Evolutionary conservation across 805 yeast genomes (phyloP), one percentile per base, ranked within the genome.

Genomic region (Yamadazyma sp.): DNA sequence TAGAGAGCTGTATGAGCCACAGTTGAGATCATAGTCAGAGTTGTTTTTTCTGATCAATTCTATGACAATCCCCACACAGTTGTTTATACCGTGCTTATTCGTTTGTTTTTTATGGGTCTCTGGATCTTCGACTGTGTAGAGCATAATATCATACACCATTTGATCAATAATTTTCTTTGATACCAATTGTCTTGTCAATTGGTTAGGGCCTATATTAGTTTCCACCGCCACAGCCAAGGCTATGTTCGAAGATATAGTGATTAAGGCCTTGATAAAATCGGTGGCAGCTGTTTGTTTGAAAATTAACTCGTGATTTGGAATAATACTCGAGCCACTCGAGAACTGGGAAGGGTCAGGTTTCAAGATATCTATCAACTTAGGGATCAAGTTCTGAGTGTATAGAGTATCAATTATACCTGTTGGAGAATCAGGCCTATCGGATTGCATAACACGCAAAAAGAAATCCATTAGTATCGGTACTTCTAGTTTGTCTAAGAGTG

Each of bases 381-480:
- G 81, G 22, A 93, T 81, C 44, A 93, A 67, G 20, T 73, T 61
- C 56, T 91, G 96, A 30, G 73, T 74, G 45, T 84, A 80, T 43
- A 93, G 70, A 11, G 79, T 70, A 23, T 84, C 87, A 39, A 91
- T 78, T 14, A 93, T 80, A 7, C 96, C 96, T 1, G 95, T 87
- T 12, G 96, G 86, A 32, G 78, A 70, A 49, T 88, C 95, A 2
- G 91, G 84, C 60, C 87, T 90, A 63, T 93, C 99, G 0, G 97
- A 86, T 33, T 95, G 89, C 20, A 93, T 85, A 14, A 93, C 82
- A 57, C 91, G 84, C 40, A 93, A 68, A 40, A 93, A 64, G 52
- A 91, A 87, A 61, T 93, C 99, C 90, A 91, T 90, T 41, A 93
- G 62, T 34, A 96, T 89, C 3, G 98, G 96, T 42, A 90, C 86